Base-by-base conservation (phyloP, 2,329 filamentous ascomycete genomes). In the Fusarium floridanum region DNA sequence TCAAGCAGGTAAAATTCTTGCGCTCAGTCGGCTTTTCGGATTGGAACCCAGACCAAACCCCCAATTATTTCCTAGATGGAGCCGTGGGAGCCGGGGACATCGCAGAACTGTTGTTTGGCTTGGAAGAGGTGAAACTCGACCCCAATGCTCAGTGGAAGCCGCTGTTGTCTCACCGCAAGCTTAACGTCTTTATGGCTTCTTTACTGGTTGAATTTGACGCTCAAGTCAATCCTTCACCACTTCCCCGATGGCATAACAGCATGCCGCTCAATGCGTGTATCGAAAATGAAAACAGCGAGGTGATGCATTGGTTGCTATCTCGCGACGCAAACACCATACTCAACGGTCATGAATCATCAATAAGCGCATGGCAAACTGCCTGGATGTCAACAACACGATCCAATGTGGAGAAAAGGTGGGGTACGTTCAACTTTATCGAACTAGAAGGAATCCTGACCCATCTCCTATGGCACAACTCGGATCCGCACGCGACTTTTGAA, bases 161-260 rank as follows among this genome's bases (percentile, higher is more conserved):
- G 1, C 37, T 3, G 9, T 10, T 41, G 9, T 41, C 9, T 41
- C 5, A n/a, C 17, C 17, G 3, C 12, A 9, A 0, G 7, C 6
- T 24, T 3, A 14, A 48, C 22, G 22, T 16, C 7, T 48, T 48
- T 16, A 48, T 8, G 4, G 43, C 20, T 16, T 48, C 43, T 16
- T 24, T 48, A 2, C 6, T 48, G 4, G 43, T 48, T 48, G 43
- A 48, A 48, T 48, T 22, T 7, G 43, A 22, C 12, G 20, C 43
- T 24, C 43, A 24, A 48, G 43, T 24, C 12, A 22, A 45, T 9
- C 17, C 17, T n/a, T 0, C 2, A 17, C 17, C 2, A 41, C 2
- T 10, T 11, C 2, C 9, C n/a, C 0, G 8, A 11, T 0, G 2
- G 17, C 5, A 6, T 10, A 3, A n/a, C 3, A 5, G 0, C 37